Evolutionary conservation across 805 yeast species (phyloP).

Genomic region (Wickerhamomyces ciferrii): DNA sequence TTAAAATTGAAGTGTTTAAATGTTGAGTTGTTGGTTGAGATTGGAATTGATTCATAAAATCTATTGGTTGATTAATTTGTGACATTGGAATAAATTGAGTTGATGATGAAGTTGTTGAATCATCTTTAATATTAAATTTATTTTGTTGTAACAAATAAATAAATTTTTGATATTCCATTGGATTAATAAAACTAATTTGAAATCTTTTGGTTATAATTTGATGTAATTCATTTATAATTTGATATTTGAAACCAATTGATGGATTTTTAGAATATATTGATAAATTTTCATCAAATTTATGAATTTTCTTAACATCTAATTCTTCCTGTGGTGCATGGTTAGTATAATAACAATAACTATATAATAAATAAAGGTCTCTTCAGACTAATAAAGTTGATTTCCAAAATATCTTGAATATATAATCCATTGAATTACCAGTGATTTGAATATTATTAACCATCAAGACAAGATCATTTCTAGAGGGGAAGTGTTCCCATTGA

Average conservation of each 20-base stretch:
- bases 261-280: conserved; percentile 15
- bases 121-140: neutral
- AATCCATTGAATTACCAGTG: neutral
- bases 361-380: neutral
- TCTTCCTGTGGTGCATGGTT: conserved; percentile 8
- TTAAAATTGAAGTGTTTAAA: neutral
- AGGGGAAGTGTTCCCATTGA: conserved; percentile 21
- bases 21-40: conserved; percentile 2
- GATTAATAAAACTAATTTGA: conserved; percentile 6
- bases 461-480: conserved; percentile 15
- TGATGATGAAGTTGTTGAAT: neutral
- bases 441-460: neutral
- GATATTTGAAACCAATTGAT: conserved; percentile 17
- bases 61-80: neutral
- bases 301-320: neutral
- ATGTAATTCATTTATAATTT: neutral
- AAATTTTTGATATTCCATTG: conserved; percentile 1
- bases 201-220: conserved; percentile 2
- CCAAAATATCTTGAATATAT: conserved; percentile 13
- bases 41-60: neutral
- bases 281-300: neutral
- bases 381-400: conserved; percentile 13
- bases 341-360: neutral
- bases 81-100: neutral
- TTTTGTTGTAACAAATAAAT: neutral